Base-by-base conservation (phyloP, 202 grass and related monocot species). In the Brachypodium distachyon region DNA sequence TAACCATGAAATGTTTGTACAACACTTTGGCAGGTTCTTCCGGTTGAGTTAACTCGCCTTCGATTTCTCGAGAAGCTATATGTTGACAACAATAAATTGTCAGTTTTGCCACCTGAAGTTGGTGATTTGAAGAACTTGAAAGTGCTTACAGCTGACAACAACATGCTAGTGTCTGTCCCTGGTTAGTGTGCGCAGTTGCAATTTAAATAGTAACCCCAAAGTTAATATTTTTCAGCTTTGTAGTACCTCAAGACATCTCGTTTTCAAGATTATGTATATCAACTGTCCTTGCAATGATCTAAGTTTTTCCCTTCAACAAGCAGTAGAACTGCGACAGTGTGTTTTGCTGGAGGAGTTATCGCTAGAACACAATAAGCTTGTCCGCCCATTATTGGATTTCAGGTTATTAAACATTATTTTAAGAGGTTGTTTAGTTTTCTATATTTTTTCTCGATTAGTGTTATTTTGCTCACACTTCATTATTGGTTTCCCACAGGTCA, bases 381-480 rank as follows among this genome's bases (percentile, higher is more conserved):
- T 98, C 54, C 87, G 95, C 4, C 95, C 95, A 72, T 82, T 98
- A 54, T 85, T 98, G 78, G 95, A 98, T 94, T 92, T 98, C 95
- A 98, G 95, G 95, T 98, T 86, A 84, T 86, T 63, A 70, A 69
- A 78, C 85, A 69, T 62, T 67, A 74, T 77, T 52, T 72, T 19
- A 47, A 61, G 69, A 78, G 41, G 11, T 53, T 55, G 8, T 89
- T 70, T 78, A 12, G 50, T 66, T 77, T 62, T 66, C 22, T 38
- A 6, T 77, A 33, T 18, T 77, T 72, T 11, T 5, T 80, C 76
- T 33, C 22, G 73, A 42, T 69, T 59, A 21, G 10, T 79, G 37
- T 44, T 21, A 54, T 83, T 66, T 70, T 63, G 26, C 75, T 90
- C 49, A 88, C 65, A 55, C 44, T 88, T 80, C 32, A 66, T 93